A percentile compares a stretch with the other conserved stretches of the same genome.
Evolutionary conservation across 73 alveolate genomes (phyloP).

Genomic region (Stentor coeruleus): DNA sequence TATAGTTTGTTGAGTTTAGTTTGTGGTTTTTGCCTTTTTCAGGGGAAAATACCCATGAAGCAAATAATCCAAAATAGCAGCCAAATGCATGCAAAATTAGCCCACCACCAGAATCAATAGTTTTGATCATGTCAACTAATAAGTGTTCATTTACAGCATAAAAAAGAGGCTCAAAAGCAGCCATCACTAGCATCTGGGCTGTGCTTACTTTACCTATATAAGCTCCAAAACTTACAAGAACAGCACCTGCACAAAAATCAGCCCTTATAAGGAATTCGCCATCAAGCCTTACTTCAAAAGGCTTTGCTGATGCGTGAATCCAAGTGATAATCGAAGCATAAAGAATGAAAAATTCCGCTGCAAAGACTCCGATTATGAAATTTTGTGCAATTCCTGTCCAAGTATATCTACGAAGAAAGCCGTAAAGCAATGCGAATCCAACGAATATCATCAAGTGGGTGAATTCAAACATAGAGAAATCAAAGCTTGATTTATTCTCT

Average conservation of each 20-base stretch:
- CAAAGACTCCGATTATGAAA: constrained; percentile 57
- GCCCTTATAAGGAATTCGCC: constrained; percentile 41
- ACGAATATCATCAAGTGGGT: constrained; percentile 83
- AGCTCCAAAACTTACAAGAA: constrained; percentile 74
- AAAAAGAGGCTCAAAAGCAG: constrained; percentile 50
- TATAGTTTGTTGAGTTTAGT: constrained; percentile 54
- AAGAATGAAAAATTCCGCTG: constrained; percentile 43
- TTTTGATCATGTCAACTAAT: constrained; percentile 33
- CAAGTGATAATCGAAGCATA: constrained; percentile 36
- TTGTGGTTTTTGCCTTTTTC: constrained; percentile 43
- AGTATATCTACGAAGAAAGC: constrained; percentile 46
- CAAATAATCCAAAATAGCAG: constrained; percentile 70
- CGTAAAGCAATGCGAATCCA: constrained; percentile 83
- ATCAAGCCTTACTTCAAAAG: constrained; percentile 35
- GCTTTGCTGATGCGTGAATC: no score
- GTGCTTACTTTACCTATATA: constrained; percentile 68
- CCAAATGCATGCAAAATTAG: constrained; percentile 78
- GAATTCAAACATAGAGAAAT: no score
- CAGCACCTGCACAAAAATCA: constrained; percentile 72
- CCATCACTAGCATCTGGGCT: constrained; percentile 52
- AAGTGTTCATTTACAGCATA: constrained; percentile 62
- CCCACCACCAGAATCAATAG: constrained; percentile 79
- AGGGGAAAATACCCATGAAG: constrained; percentile 44
- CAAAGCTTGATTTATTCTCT: no score
- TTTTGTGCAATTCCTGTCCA: constrained; percentile 55